Evolutionary conservation across 2,329 filamentous ascomycete genomes (phyloP).

Genomic region (Elsinoe ampelina): DNA sequence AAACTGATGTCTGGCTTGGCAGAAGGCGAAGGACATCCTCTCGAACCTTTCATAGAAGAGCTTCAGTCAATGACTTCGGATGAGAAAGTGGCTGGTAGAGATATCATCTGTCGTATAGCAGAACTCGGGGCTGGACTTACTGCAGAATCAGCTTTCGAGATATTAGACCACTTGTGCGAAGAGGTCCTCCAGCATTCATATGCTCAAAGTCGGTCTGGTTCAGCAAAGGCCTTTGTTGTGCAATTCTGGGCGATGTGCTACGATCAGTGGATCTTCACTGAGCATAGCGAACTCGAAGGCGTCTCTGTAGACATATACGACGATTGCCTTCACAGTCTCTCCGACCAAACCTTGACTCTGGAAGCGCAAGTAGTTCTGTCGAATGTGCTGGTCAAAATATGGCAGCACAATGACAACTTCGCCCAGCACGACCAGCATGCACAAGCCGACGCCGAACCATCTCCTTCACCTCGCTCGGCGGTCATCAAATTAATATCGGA

Average conservation of each 20-base stretch:
- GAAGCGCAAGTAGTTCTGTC: conserved; percentile 59
- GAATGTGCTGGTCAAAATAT: conserved; percentile 58
- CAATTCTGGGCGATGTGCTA: conserved; percentile 58
- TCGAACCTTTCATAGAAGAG: conserved; percentile 7
- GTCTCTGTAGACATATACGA: conserved; percentile 67
- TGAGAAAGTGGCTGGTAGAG: conserved; percentile 19
- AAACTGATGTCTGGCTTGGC: conserved; percentile 2
- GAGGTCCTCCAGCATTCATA: conserved; percentile 41
- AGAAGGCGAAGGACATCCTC: neutral
- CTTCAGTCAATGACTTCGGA: conserved; percentile 15
- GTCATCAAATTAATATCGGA: conserved; percentile 63
- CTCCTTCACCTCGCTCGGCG: conserved; percentile 58
- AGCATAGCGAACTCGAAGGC: conserved; percentile 51
- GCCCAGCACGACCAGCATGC: conserved; percentile 35
- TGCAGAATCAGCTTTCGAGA: conserved; percentile 30
- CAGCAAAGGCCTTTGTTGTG: conserved; percentile 57
- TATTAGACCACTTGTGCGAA: conserved; percentile 42
- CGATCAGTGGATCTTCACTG: conserved; percentile 50
- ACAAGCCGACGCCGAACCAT: conserved; percentile 26
- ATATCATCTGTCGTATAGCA: conserved; percentile 20
- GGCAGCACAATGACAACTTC: conserved; percentile 59
- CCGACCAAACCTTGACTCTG: conserved; percentile 60
- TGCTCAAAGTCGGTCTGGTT: conserved; percentile 64
- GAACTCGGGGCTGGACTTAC: conserved; percentile 21
- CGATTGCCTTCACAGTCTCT: conserved; percentile 61